Evolutionary conservation across 169 alveolate genomes (phyloP), one percentile per base, ranked within the genome.

Genomic region (Eimeria necatrix): DNA sequence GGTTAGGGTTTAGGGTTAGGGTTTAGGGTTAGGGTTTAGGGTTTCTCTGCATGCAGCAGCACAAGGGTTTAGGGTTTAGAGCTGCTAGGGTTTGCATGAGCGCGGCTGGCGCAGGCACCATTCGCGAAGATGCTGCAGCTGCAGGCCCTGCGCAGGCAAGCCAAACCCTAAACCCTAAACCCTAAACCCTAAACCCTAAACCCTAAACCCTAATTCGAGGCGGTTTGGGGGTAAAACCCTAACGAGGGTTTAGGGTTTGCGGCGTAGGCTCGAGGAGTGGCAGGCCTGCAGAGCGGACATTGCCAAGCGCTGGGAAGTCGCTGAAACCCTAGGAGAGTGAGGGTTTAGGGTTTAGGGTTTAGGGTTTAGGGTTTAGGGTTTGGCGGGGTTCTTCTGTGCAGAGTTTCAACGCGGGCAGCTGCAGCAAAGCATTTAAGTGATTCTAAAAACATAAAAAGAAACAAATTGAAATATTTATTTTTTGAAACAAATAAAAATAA

Each of bases 321-420:
- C 73, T 18, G 73, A 61, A 61, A 61, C 73, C 73, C 73, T 61
- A 4, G 73, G 73, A 61, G 12, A 20, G 73, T 61, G n/a, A 61
- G 73, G 73, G 73, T 61, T 61, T 61, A 61, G 73, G 73, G 73
- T 61, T 61, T 61, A 61, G 73, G 73, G 73, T 61, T 61, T 61
- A 61, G 73, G 73, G 73, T 61, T 61, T 61, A 61, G n/a, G n/a
- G n/a, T n/a, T n/a, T n/a, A n/a, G n/a, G n/a, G n/a, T n/a, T n/a
- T n/a, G n/a, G n/a, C n/a, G n/a, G n/a, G n/a, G n/a, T n/a, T n/a
- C n/a, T n/a, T n/a, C n/a, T n/a, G n/a, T n/a, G n/a, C n/a, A n/a
- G n/a, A n/a, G n/a, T n/a, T n/a, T n/a, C n/a, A n/a, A n/a, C n/a
- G n/a, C n/a, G n/a, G n/a, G n/a, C n/a, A n/a, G 73, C 73, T 61